Evolutionary conservation across 2,329 filamentous ascomycete genomes (phyloP).

Genomic region (Fusarium anthophilum): DNA sequence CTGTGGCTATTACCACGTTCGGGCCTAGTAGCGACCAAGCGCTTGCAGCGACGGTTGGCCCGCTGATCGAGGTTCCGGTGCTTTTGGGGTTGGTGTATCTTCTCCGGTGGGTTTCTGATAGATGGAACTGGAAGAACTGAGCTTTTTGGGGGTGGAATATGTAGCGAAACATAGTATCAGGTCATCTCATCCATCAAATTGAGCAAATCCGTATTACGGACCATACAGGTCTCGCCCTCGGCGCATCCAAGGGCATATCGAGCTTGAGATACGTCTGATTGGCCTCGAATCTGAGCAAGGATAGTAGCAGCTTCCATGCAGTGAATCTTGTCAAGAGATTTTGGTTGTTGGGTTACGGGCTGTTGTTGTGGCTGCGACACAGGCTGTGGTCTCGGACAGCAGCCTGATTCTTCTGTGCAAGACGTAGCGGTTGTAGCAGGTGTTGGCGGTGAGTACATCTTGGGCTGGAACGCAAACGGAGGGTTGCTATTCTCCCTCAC

Average conservation of each 20-base stretch:
- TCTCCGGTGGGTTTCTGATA: slow-evolving; percentile 66
- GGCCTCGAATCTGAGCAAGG: slow-evolving; percentile 53
- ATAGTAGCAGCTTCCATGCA: slow-evolving; percentile 45
- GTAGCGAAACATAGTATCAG: not conserved
- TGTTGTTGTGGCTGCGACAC: not conserved
- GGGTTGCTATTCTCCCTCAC: not conserved
- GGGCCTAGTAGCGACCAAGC: slow-evolving; percentile 82
- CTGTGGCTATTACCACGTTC: slow-evolving; percentile 84
- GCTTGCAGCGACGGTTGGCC: slow-evolving; percentile 83
- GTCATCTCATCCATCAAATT: slow-evolving; percentile 46
- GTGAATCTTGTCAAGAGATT: slow-evolving; percentile 34
- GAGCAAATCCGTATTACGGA: slow-evolving; percentile 49
- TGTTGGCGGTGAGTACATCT: not conserved
- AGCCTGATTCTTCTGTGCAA: not conserved
- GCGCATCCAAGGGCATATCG: slow-evolving; percentile 45
- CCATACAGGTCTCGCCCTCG: slow-evolving; percentile 41
- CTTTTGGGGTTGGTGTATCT: slow-evolving; percentile 80
- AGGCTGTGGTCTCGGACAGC: slow-evolving; percentile 7
- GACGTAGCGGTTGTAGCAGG: not conserved
- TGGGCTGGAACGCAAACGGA: not conserved
- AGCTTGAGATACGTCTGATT: slow-evolving; percentile 41
- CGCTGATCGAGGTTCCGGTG: slow-evolving; percentile 87
- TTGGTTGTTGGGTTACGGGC: not conserved
- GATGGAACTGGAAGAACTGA: slow-evolving; percentile 49
- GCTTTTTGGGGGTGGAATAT: too few relatives aligned